Conservation (phyloP, 192 early-diverging fungal genomes). For the Backusella parvicylindrica region DNA sequence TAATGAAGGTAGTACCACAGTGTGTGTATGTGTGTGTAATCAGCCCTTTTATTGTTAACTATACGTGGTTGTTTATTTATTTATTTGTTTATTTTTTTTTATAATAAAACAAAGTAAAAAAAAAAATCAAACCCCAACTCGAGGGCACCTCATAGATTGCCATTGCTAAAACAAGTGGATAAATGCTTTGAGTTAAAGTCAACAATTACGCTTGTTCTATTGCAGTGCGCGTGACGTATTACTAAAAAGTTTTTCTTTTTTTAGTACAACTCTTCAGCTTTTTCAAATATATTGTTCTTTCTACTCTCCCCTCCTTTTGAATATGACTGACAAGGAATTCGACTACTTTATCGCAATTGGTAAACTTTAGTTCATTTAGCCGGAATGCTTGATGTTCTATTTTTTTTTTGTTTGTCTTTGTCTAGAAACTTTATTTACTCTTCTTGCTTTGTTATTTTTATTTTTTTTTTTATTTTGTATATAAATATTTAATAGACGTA, state of each 20-base stretch:
- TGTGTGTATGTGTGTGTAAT: not conserved
- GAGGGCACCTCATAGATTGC: not conserved
- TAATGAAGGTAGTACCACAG: not conserved
- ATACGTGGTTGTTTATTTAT: not conserved
- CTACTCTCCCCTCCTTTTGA: not conserved
- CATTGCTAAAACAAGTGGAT: not conserved
- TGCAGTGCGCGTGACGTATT: not conserved
- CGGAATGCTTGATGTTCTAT: not conserved
- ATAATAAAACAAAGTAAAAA: not conserved
- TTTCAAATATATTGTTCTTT: not conserved
- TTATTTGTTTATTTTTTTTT: not conserved
- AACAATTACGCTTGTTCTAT: not conserved
- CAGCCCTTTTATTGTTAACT: not conserved
- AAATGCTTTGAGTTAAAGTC: not conserved
- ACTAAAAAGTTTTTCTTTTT: not conserved
- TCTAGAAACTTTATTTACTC: not conserved
- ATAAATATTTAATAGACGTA: not conserved
- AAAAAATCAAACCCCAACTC: too few species aligned
- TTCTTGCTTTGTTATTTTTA: not conserved
- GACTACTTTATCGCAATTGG: not conserved
- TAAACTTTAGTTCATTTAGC: not conserved
- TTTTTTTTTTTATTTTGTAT: not conserved
- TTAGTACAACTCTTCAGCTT: not conserved
- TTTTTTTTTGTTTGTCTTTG: not conserved
- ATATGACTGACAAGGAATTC: not conserved